Conservation (phyloP, 2,329 filamentous ascomycete species). For the Nemania sp. region DNA sequence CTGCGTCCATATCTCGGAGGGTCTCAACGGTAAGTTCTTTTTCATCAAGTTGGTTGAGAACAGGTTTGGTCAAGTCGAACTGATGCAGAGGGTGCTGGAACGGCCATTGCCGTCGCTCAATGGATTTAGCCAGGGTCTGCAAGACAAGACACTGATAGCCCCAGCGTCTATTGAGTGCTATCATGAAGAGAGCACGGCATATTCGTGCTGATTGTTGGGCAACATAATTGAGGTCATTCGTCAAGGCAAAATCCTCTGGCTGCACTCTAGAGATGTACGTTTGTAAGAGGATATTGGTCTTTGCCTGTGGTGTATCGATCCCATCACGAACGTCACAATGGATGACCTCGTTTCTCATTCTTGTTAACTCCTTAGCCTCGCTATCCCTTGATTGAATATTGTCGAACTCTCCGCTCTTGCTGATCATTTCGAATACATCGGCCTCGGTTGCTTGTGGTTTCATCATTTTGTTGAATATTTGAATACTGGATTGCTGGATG, state of each 20-base stretch:
- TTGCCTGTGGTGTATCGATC: slow-evolving; percentile 74
- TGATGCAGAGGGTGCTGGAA: slow-evolving; percentile 94
- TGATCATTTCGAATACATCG: slow-evolving; percentile 93
- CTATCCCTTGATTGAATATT: slow-evolving; percentile 92
- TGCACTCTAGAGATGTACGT: slow-evolving; percentile 88
- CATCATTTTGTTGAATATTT: slow-evolving; percentile 98
- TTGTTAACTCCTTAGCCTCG: slow-evolving; percentile 83
- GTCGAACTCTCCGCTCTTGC: slow-evolving; percentile 96
- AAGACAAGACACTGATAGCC: slow-evolving; percentile 92
- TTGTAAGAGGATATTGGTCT: slow-evolving; percentile 94
- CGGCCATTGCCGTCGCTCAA: slow-evolving; percentile 94
- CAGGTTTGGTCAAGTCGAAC: slow-evolving; percentile 83
- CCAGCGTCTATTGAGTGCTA: slow-evolving; percentile 92
- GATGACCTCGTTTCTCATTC: slow-evolving; percentile 69
- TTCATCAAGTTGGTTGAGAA: slow-evolving; percentile 83
- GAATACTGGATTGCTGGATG: slow-evolving; percentile 87
- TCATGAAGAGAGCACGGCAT: slow-evolving; percentile 94
- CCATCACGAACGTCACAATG: slow-evolving; percentile 79
- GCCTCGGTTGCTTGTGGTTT: slow-evolving; percentile 80
- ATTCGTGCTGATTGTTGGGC: slow-evolving; percentile 95
- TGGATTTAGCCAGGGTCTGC: slow-evolving; percentile 91
- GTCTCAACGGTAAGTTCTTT: slow-evolving; percentile 80
- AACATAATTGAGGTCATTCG: slow-evolving; percentile 91
- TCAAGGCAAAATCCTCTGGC: slow-evolving; percentile 89
- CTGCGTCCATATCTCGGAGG: slow-evolving; percentile 88